Conservation (phyloP, 2,329 filamentous ascomycete genomes). For the Mariannaea elegans region DNA sequence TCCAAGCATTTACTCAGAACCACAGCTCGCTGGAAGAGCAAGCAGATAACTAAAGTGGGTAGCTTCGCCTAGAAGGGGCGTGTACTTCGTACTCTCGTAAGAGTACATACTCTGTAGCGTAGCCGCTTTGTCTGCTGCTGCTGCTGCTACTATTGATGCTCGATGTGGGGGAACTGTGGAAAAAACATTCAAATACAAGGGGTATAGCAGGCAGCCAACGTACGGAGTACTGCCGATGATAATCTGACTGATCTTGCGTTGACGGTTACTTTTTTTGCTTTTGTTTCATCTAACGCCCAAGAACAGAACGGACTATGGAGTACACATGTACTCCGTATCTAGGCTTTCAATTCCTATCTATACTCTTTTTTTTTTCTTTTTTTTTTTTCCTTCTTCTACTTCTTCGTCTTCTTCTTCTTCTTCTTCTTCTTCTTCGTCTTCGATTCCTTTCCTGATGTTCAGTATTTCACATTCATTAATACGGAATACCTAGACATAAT, state of each 20-base stretch:
- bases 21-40: neutral
- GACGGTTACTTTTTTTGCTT: constrained; percentile 32
- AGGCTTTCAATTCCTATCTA: constrained; percentile 26
- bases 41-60: constrained; percentile 8
- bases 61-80: constrained; percentile 2
- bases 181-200: constrained; percentile 16
- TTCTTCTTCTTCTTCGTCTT: too few species aligned
- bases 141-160: constrained; percentile 1
- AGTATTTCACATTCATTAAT: neutral
- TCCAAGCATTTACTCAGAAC: neutral
- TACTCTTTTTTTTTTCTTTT: constrained; percentile 17
- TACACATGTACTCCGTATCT: too few species aligned
- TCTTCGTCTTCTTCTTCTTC: too few species aligned
- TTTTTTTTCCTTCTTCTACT: too few species aligned
- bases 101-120: too few species aligned
- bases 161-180: constrained; percentile 28
- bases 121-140: too few species aligned
- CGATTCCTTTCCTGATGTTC: too few species aligned
- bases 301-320: too few species aligned
- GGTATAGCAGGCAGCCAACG: constrained; percentile 20
- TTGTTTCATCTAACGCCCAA: constrained; percentile 24
- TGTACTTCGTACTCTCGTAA: neutral
- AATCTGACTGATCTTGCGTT: constrained; percentile 34
- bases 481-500: neutral
- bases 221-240: constrained; percentile 37